These are phyloP conservation scores for Pigoraptor vietnamica DNA, from an alignment of 78 protist species.

Conservation along the genomic window DNA sequence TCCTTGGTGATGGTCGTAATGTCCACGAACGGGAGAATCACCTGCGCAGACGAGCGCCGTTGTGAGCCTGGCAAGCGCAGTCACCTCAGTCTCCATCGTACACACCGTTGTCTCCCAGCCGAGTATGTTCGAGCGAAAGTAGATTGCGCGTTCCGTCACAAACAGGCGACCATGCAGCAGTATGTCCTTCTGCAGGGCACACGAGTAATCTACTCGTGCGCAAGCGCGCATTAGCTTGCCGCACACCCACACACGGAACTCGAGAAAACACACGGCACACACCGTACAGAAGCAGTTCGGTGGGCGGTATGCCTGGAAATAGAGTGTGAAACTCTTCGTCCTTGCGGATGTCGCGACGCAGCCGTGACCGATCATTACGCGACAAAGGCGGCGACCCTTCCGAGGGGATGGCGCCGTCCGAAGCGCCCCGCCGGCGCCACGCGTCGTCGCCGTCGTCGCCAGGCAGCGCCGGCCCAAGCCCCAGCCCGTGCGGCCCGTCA, in stretches of 20 bases:
- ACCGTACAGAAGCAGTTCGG: background rate
- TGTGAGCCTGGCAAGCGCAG: too few relatives aligned
- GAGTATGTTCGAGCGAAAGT: background rate
- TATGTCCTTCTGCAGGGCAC: background rate
- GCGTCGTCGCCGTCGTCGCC: background rate
- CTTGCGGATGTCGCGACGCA: background rate
- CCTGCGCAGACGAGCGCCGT: background rate
- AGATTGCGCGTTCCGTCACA: background rate
- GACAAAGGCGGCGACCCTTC: background rate
- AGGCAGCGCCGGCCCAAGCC: too few relatives aligned
- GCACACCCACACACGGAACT: background rate
- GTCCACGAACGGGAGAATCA: background rate
- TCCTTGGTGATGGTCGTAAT: background rate
- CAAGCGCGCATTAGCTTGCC: background rate
- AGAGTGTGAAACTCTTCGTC: background rate
- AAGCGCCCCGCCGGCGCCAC: background rate
- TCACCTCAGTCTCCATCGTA: background rate
- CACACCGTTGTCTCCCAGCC: background rate
- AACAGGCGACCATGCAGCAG: background rate
- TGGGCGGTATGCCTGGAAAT: background rate
- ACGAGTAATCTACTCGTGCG: background rate
- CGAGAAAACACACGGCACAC: background rate
- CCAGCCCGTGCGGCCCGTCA: too few relatives aligned
- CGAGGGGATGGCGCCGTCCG: background rate
- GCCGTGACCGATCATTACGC: background rate